phyloP scores from a whole-genome alignment of 257 asterid genomes.

The Leonotis leonurus region DNA sequence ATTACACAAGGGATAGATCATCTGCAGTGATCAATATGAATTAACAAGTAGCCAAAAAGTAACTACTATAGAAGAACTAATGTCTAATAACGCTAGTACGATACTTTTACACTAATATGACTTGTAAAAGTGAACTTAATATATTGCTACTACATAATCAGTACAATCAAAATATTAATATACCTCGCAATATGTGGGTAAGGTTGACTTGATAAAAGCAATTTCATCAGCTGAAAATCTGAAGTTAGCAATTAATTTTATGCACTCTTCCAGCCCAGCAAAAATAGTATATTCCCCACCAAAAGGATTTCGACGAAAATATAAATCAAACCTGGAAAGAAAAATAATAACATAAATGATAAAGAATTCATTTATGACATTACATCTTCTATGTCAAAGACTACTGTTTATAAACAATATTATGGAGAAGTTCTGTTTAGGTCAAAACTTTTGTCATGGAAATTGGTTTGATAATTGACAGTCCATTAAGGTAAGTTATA shows the following conservation, averaged over 20 bases:
- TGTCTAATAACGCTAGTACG: not conserved
- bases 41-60: not conserved
- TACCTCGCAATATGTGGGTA: slow-evolving; percentile 95
- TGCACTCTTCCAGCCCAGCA: slow-evolving; percentile 98
- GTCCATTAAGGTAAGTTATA: not conserved
- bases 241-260: slow-evolving; percentile 80
- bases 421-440: not conserved
- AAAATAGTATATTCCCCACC: slow-evolving; percentile 95
- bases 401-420: not conserved
- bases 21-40: not conserved
- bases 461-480: not conserved
- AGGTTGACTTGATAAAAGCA: slow-evolving; percentile 50
- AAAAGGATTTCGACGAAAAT: slow-evolving; percentile 75
- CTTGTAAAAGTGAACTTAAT: not conserved
- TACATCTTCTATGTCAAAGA: not conserved
- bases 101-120: not conserved
- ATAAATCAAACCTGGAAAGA: slow-evolving; percentile 72
- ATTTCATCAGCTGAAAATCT: slow-evolving; percentile 73
- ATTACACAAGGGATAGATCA: not conserved
- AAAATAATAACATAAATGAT: slow-evolving; percentile 10
- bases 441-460: not conserved
- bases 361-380: no score
- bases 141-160: not conserved
- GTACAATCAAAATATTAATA: not conserved
- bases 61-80: not conserved